Percentiles rank a stretch among this genome's conserved stretches.
Conservation (phyloP, 1,284 basidiomycete species). For the Sporisorium sorghi region DNA sequence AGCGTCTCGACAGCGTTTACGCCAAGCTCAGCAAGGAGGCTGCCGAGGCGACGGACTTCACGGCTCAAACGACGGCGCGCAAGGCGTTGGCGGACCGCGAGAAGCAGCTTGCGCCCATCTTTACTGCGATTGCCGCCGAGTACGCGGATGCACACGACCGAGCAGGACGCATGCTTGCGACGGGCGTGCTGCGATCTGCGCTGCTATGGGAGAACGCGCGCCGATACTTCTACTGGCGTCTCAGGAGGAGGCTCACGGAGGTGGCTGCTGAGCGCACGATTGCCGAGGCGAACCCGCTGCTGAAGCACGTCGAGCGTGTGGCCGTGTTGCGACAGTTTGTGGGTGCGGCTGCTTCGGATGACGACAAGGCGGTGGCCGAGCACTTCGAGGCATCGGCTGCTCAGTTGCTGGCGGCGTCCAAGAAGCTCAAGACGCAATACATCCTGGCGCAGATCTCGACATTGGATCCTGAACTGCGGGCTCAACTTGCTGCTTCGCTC, state of each 20-base stretch:
- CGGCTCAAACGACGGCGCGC: constrained; percentile 72
- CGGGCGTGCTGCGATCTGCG: constrained; percentile 84
- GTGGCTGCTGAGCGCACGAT: constrained; percentile 54
- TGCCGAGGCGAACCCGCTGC: constrained; percentile 63
- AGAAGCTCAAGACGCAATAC: constrained; percentile 54
- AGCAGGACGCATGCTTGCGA: constrained; percentile 96
- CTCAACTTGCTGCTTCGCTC: constrained; percentile 44
- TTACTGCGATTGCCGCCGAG: constrained; percentile 90
- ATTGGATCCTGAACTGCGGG: constrained; percentile 59
- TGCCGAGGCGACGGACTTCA: constrained; percentile 76
- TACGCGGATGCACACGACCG: constrained; percentile 98
- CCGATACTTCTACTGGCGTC: constrained; percentile 91
- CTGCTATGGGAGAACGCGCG: constrained; percentile 80
- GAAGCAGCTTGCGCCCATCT: constrained; percentile 85
- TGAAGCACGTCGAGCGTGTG: constrained; percentile 60
- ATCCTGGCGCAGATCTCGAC: constrained; percentile 62
- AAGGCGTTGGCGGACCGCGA: constrained; percentile 81
- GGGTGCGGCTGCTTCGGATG: constrained; percentile 54
- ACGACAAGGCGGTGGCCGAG: constrained; percentile 58
- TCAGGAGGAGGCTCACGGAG: constrained; percentile 74
- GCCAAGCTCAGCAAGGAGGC: constrained; percentile 80
- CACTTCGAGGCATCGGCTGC: constrained; percentile 61
- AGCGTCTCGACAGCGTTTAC: constrained; percentile 88
- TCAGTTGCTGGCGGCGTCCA: constrained; percentile 52
- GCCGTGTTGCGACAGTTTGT: constrained; percentile 56